Percentiles rank a stretch among this genome's conserved stretches.
Evolutionary conservation across 2,329 filamentous ascomycete genomes (phyloP).

Genomic region (Colletotrichum cereale): DNA sequence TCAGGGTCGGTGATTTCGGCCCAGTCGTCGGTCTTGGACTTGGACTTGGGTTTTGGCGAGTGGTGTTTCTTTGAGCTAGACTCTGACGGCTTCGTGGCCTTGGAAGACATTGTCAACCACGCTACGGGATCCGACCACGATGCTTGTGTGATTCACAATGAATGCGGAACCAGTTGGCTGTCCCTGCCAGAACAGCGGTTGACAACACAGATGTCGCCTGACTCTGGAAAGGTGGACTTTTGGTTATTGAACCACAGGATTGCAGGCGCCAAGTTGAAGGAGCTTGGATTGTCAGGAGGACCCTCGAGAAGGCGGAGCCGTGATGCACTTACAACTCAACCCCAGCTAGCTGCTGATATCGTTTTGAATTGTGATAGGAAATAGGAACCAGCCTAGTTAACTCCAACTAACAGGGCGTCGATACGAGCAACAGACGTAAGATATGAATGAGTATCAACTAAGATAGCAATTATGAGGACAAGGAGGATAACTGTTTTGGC

Average conservation of each 20-base stretch:
- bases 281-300: not conserved
- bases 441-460: not conserved
- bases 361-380: not conserved
- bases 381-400: no score
- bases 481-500: not conserved
- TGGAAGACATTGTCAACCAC: conserved; percentile 48
- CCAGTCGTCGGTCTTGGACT: conserved; percentile 73
- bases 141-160: no score
- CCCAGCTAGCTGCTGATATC: not conserved
- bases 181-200: not conserved
- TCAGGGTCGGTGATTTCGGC: conserved; percentile 76
- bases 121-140: conserved; percentile 36
- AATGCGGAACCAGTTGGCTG: not conserved
- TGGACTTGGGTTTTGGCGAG: conserved; percentile 54
- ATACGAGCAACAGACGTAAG: not conserved
- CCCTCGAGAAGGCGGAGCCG: not conserved
- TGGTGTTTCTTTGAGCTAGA: conserved; percentile 47
- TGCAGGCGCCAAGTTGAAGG: not conserved
- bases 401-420: not conserved
- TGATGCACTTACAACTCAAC: not conserved
- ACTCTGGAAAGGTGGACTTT: not conserved
- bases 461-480: not conserved
- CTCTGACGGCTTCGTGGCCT: conserved; percentile 44
- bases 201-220: not conserved
- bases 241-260: not conserved